Evolutionary conservation across 2,329 filamentous ascomycete genomes (phyloP).

Genomic region (Colletotrichum godetiae): DNA sequence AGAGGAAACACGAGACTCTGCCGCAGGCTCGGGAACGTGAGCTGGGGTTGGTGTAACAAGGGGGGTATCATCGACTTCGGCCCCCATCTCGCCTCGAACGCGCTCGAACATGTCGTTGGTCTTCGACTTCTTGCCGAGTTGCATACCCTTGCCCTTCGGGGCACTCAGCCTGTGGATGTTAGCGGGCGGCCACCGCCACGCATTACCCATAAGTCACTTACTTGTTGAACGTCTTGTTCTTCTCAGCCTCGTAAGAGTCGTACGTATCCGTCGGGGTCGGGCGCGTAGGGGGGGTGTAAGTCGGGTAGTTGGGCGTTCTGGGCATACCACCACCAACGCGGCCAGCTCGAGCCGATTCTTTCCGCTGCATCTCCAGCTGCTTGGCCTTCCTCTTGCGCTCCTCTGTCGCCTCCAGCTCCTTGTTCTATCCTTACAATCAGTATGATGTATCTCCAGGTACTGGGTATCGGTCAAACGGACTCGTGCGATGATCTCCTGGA

Average conservation of each 20-base stretch:
- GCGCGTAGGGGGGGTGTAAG: constrained; percentile 84
- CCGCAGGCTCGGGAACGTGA: constrained; percentile 62
- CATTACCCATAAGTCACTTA: constrained; percentile 51
- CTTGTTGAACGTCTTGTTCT: constrained; percentile 92
- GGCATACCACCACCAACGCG: constrained; percentile 69
- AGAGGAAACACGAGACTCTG: constrained; percentile 69
- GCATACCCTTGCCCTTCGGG: constrained; percentile 96
- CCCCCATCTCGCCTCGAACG: constrained; percentile 90
- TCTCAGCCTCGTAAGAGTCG: constrained; percentile 95
- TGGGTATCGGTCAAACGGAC: constrained; percentile 58
- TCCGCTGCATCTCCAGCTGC: constrained; percentile 98
- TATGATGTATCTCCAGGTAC: too few relatives aligned
- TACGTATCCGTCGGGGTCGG: constrained; percentile 83
- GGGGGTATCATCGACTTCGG: constrained; percentile 82
- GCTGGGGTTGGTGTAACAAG: constrained; percentile 70
- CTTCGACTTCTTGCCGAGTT: constrained; percentile 98
- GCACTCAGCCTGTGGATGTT: constrained; percentile 49
- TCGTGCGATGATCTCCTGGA: constrained; percentile 96
- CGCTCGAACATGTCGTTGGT: constrained; percentile 97
- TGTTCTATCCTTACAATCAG: constrained; percentile 74
- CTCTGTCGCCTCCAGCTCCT: constrained; percentile 97
- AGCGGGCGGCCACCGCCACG: background rate
- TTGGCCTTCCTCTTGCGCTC: constrained; percentile 99
- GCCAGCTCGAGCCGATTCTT: constrained; percentile 86
- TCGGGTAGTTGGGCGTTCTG: constrained; percentile 85